Base-by-base conservation (phyloP, 495 filamentous ascomycete species). In the Amniculicola lignicola region DNA sequence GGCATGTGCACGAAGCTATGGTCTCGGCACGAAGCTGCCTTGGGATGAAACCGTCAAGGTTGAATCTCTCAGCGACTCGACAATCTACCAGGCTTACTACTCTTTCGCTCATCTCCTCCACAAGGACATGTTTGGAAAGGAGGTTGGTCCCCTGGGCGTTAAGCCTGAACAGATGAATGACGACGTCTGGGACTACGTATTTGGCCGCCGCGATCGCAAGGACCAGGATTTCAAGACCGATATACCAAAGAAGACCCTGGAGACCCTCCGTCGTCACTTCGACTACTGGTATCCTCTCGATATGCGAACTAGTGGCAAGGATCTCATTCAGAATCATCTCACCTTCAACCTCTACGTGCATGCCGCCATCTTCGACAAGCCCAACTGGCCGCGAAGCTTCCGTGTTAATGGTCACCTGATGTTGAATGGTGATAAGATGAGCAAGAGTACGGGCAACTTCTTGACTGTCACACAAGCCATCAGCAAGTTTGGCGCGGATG, bases 311-410 rank as follows among this genome's bases (percentile, higher is more conserved):
- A 90, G 86, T 18, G 70, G 69, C 12, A 72, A 73, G 43, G 69
- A 74, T 53, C 63, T 74, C 27, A 72, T 73, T 45, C 67, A 73
- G 52, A 74, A 72, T 46, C 90, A 95, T 72, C 77, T 98, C 46
- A 96, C 90, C 27, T 98, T 98, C 79, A 92, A 87, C 81, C 82
- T 98, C 38, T 98, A 98, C 76, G 85, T 92, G 64, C 93, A 98
- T 71, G 70, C 89, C 56, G 93, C 93, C 3, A 79, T 98, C 47
- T 97, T 95, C 77, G 81, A 84, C 9, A 75, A 79, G 36, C 81
- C 94, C 64, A 90, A 87, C 76, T 95, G 90, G 90, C 92, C 91
- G 15, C 77, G 78, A 43, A 82, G 83, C 43, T 75, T 97, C 48
- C 83, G 93, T 49, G 83, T 84, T 35, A 98, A 98, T 67, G 93